Evolutionary conservation across 2,329 filamentous ascomycete species (phyloP).

Genomic region (Exophiala dermatitidis): DNA sequence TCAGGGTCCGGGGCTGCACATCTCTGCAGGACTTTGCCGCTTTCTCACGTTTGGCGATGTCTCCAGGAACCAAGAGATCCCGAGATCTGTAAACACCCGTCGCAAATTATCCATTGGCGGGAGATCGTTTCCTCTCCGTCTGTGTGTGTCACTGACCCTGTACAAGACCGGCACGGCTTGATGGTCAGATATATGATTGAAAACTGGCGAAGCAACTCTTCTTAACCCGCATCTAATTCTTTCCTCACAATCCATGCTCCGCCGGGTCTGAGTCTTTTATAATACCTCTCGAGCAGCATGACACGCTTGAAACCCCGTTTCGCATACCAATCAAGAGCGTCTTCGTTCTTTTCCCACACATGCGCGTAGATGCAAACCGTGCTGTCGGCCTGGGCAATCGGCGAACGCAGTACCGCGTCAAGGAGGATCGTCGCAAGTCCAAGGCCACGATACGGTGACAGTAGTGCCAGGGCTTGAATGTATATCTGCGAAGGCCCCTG

Average conservation of each 20-base stretch:
- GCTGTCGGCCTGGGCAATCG: slow-evolving; percentile 12
- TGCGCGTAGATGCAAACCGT: slow-evolving; percentile 51
- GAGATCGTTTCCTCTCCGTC: no score
- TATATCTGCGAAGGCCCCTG: slow-evolving; percentile 44
- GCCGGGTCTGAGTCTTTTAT: slow-evolving; percentile 50
- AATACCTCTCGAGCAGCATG: slow-evolving; percentile 50
- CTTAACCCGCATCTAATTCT: slow-evolving; percentile 4
- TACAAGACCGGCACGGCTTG: no score
- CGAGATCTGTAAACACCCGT: no score
- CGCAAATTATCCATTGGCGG: no score
- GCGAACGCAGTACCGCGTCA: slow-evolving; percentile 34
- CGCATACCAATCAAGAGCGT: slow-evolving; percentile 54
- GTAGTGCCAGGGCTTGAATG: slow-evolving; percentile 53
- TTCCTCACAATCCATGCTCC: slow-evolving; percentile 47
- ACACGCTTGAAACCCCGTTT: slow-evolving; percentile 51
- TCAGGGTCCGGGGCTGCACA: no score
- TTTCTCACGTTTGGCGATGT: no score
- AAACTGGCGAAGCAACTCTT: not conserved
- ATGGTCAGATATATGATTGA: no score
- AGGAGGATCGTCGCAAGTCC: slow-evolving; percentile 53
- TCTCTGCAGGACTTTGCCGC: no score
- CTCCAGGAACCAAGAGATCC: no score
- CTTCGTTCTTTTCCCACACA: slow-evolving; percentile 57
- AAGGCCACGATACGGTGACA: slow-evolving; percentile 52
- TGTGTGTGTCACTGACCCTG: no score